These are phyloP conservation scores for Mortierella polycephala DNA, from an alignment of 371 early-diverging fungal genomes.

Conservation along the genomic window DNA sequence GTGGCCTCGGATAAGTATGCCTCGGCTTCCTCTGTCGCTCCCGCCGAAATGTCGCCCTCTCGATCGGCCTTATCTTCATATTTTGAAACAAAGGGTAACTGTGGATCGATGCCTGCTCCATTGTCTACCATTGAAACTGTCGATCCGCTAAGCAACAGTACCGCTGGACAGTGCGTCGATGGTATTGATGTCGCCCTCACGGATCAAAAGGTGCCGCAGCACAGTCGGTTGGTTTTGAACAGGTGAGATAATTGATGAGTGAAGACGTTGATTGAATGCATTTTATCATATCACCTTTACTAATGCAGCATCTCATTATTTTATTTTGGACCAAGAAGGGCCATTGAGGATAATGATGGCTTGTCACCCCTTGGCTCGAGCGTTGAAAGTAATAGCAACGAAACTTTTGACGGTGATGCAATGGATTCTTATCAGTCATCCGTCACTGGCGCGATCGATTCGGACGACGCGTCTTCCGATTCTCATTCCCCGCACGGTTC, in stretches of 20 bases:
- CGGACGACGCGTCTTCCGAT: neutral
- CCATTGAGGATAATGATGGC: constrained; percentile 6
- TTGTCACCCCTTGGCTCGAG: constrained; percentile 27
- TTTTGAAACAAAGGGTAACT: neutral
- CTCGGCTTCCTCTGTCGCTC: constrained; percentile 10
- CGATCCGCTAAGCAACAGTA: too few relatives aligned
- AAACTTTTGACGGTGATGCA: constrained; percentile 25
- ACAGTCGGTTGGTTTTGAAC: too few relatives aligned
- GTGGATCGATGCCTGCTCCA: neutral
- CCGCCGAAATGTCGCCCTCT: constrained; percentile 7
- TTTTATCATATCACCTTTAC: neutral
- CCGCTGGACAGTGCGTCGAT: too few relatives aligned
- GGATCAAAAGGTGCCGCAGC: too few relatives aligned
- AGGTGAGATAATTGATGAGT: too few relatives aligned
- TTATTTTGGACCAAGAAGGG: constrained; percentile 1
- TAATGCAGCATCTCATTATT: too few relatives aligned
- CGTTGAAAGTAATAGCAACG: constrained; percentile 19
- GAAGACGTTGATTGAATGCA: neutral
- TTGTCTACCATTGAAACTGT: neutral
- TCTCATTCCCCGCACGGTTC: too few relatives aligned
- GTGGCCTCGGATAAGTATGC: neutral
- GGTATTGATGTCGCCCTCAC: too few relatives aligned
- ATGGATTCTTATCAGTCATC: constrained; percentile 23
- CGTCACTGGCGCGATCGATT: constrained; percentile 1
- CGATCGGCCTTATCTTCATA: constrained; percentile 11